Evolutionary conservation across 805 yeast genomes (phyloP).

Genomic region (Sugiyamaella floridensis): DNA sequence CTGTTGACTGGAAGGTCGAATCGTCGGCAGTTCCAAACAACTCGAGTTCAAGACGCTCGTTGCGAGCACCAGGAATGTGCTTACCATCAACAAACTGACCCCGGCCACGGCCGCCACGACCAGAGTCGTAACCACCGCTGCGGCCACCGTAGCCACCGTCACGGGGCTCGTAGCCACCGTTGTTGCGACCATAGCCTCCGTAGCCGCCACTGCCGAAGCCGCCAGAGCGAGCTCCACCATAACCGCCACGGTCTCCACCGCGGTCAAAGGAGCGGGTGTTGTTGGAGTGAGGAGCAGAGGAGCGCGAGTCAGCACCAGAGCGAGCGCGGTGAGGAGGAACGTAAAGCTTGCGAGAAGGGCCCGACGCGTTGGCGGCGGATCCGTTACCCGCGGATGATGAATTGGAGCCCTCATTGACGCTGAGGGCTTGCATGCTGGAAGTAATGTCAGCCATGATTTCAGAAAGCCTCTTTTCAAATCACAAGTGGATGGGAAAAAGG

Average conservation of each 20-base stretch:
- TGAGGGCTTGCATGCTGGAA: slow-evolving; percentile 50
- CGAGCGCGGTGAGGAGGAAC: slow-evolving; percentile 48
- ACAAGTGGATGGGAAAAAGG: not conserved
- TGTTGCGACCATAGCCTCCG: slow-evolving; percentile 15
- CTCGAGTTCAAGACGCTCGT: slow-evolving; percentile 65
- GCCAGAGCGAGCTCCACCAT: slow-evolving; percentile 13
- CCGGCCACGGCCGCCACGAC: slow-evolving; percentile 37
- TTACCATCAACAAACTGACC: slow-evolving; percentile 85
- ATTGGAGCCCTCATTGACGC: slow-evolving; percentile 33
- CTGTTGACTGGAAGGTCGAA: slow-evolving; percentile 74
- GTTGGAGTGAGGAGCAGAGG: slow-evolving; percentile 2
- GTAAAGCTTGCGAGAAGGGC: slow-evolving; percentile 32
- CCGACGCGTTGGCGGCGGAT: slow-evolving; percentile 2
- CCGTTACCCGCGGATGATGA: slow-evolving; percentile 2
- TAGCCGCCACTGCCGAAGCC: slow-evolving; percentile 16
- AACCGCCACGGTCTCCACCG: slow-evolving; percentile 10
- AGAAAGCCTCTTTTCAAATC: not conserved
- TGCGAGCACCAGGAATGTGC: slow-evolving; percentile 74
- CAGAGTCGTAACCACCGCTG: slow-evolving; percentile 30
- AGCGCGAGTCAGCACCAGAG: slow-evolving; percentile 9
- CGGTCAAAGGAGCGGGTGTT: slow-evolving; percentile 5
- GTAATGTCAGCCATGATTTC: slow-evolving; percentile 49
- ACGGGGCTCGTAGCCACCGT: slow-evolving; percentile 20
- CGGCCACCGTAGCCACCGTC: slow-evolving; percentile 25
- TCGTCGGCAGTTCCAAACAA: slow-evolving; percentile 78